Evolutionary conservation across 176 grass and related monocot genomes (phyloP).

Genomic region (Bolboschoenus planiculmis): DNA sequence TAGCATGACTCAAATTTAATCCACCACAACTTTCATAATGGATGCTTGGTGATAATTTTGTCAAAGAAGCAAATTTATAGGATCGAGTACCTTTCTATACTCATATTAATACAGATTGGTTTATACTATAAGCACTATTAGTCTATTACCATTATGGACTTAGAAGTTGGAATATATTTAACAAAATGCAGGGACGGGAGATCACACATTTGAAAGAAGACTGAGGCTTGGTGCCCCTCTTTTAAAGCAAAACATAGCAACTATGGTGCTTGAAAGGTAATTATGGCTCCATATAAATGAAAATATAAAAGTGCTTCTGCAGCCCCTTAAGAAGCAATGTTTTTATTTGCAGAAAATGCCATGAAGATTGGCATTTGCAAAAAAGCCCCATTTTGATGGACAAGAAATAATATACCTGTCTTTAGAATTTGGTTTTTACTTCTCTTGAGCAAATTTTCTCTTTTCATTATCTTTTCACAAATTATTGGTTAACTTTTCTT

Average conservation of each 20-base stretch:
- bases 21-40: neutral
- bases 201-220: constrained; percentile 94
- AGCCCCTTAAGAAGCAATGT: neutral
- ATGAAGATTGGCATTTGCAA: constrained; percentile 1
- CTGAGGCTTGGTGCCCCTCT: constrained; percentile 73
- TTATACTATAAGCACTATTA: neutral
- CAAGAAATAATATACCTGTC: neutral
- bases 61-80: neutral
- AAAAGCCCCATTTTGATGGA: neutral
- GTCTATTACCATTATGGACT: neutral
- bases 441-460: neutral
- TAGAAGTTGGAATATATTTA: neutral
- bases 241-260: constrained; percentile 91
- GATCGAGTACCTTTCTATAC: neutral
- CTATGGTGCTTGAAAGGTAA: constrained; percentile 99
- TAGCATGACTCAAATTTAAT: neutral
- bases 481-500: neutral
- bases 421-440: neutral
- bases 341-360: neutral
- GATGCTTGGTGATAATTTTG: neutral
- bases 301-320: neutral
- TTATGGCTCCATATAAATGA: neutral
- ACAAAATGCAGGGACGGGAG: constrained; percentile 66
- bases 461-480: neutral
- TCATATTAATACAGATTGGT: neutral